Conservation (phyloP, 345 rosid genomes). For the Dimocarpus longan region DNA sequence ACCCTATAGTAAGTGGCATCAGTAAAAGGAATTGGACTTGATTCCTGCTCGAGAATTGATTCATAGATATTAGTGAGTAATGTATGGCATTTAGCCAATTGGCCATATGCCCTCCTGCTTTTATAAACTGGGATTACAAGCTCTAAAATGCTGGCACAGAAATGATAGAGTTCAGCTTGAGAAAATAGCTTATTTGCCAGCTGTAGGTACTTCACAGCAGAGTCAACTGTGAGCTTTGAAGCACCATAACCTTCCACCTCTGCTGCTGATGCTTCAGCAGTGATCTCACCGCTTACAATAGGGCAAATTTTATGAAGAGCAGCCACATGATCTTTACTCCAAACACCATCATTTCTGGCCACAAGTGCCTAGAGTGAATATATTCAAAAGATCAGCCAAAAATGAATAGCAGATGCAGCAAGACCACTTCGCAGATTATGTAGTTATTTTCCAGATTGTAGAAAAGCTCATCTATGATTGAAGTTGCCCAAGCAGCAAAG, state of each 20-base stretch:
- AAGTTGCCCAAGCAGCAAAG: constrained; percentile 1
- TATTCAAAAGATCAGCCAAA: constrained; percentile 12
- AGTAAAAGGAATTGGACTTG: constrained; percentile 90
- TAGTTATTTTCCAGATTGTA: neutral
- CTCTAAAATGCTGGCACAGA: constrained; percentile 94
- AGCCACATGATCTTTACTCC: constrained; percentile 93
- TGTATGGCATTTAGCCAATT: constrained; percentile 95
- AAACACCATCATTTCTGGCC: constrained; percentile 94
- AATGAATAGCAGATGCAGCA: neutral
- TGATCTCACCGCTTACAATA: constrained; percentile 87
- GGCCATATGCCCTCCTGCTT: constrained; percentile 96
- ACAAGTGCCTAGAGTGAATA: constrained; percentile 74
- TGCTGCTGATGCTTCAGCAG: constrained; percentile 94
- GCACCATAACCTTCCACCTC: constrained; percentile 99
- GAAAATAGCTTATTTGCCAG: constrained; percentile 95
- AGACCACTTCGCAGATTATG: neutral
- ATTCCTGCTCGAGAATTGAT: constrained; percentile 95
- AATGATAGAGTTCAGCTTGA: constrained; percentile 97
- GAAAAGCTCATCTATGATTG: neutral
- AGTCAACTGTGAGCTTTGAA: constrained; percentile 98
- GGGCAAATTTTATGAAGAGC: constrained; percentile 94
- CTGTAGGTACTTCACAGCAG: constrained; percentile 96
- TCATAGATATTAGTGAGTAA: constrained; percentile 80
- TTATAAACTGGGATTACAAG: constrained; percentile 97
- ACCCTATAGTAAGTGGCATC: constrained; percentile 99